Percentiles rank a stretch among this genome's conserved stretches.
These are phyloP conservation scores for Ambrosiella xylebori DNA, from an alignment of 2,329 filamentous ascomycete species.

Conservation along the genomic window DNA sequence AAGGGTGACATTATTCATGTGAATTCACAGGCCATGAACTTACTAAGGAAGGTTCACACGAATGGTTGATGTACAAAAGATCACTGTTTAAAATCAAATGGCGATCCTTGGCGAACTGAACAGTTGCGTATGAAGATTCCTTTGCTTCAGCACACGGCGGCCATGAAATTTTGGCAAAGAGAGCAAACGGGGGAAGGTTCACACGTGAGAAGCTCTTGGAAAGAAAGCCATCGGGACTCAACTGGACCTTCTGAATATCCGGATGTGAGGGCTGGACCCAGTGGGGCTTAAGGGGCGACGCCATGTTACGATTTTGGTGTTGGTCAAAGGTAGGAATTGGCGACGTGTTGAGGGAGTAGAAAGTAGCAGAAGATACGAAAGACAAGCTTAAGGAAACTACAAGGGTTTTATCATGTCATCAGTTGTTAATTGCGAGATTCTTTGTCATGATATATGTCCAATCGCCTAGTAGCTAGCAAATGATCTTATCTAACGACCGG, in stretches of 20 bases:
- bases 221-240: conserved; percentile 36
- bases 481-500: too few species aligned
- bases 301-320: conserved; percentile 16
- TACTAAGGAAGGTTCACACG: conserved; percentile 47
- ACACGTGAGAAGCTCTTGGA: conserved; percentile 42
- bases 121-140: conserved; percentile 44
- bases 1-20: background rate
- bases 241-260: conserved; percentile 37
- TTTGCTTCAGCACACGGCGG: conserved; percentile 41
- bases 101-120: conserved; percentile 37
- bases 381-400: too few species aligned
- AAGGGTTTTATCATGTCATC: too few species aligned
- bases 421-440: too few species aligned
- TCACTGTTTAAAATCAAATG: conserved; percentile 50
- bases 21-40: conserved; percentile 17
- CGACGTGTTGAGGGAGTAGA: background rate
- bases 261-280: conserved; percentile 46
- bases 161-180: conserved; percentile 49
- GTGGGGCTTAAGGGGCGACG: conserved; percentile 40
- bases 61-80: conserved; percentile 51
- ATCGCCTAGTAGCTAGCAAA: too few species aligned
- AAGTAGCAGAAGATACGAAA: too few species aligned
- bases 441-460: too few species aligned
- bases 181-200: conserved; percentile 40
- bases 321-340: background rate